phyloP scores from a whole-genome alignment of 805 yeast genomes.

The Candida caryicola region DNA sequence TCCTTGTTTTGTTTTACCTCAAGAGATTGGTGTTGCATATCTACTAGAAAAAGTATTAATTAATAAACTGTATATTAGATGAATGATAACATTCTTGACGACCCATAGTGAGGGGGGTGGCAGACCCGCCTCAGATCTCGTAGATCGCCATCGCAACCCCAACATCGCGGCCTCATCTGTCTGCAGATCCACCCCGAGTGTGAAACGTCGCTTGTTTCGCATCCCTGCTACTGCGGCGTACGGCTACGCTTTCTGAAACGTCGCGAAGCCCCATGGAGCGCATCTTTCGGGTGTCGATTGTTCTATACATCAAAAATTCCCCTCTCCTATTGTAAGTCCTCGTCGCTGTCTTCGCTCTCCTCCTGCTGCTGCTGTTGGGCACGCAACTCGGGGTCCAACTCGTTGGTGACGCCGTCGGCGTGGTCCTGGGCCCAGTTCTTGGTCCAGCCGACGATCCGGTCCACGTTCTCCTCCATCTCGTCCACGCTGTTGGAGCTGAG shows the following conservation, averaged over 20 bases:
- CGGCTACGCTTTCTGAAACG: no score
- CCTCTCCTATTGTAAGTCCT: no score
- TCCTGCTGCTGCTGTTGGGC: conserved; percentile 9
- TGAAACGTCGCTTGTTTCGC: no score
- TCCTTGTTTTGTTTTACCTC: conserved; percentile 32
- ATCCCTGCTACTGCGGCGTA: no score
- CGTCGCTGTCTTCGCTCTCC: conserved; percentile 13
- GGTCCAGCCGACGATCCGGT: conserved; percentile 71
- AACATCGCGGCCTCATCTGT: no score
- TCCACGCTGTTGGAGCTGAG: conserved; percentile 69
- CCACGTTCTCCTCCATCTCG: conserved; percentile 79
- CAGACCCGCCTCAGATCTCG: no score
- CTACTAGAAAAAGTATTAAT: not conserved
- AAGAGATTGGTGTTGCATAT: conserved; percentile 25
- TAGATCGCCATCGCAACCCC: no score
- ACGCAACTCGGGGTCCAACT: conserved; percentile 18
- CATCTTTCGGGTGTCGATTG: no score
- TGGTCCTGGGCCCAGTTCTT: conserved; percentile 66
- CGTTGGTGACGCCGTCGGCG: conserved; percentile 32
- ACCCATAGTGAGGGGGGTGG: no score
- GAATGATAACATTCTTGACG: not conserved
- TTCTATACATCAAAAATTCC: no score
- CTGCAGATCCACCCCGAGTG: no score
- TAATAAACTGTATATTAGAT: not conserved
- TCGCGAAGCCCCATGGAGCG: no score